phyloP scores from a whole-genome alignment of 306 rosid species.

The Medicago ruthenica region DNA sequence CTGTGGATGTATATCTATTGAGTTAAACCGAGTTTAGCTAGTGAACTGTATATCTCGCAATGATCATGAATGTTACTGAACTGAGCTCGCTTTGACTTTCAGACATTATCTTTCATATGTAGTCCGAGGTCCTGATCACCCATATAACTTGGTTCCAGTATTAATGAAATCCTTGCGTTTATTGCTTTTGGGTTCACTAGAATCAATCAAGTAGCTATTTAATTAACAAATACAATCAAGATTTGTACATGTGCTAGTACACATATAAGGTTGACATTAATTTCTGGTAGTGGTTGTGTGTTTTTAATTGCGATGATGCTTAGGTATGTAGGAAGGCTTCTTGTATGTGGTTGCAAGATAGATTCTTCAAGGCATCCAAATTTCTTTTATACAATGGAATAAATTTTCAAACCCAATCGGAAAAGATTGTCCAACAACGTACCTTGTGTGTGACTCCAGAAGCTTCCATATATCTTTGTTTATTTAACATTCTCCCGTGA shows the following conservation, averaged over 20 bases:
- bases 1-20: conserved; percentile 17
- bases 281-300: conserved; percentile 25
- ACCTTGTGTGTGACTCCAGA: neutral
- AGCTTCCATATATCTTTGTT: conserved; percentile 12
- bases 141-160: conserved; percentile 12
- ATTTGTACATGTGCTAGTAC: conserved; percentile 27
- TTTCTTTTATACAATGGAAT: neutral
- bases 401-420: neutral
- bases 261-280: conserved; percentile 23
- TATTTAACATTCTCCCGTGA: conserved; percentile 22
- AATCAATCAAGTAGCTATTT: conserved; percentile 25
- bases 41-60: conserved; percentile 15
- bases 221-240: neutral
- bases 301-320: conserved; percentile 28
- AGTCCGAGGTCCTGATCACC: conserved; percentile 17
- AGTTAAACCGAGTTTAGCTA: conserved; percentile 20
- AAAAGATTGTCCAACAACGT: neutral
- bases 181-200: conserved; percentile 13
- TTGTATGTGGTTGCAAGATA: conserved; percentile 27
- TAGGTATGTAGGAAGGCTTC: conserved; percentile 30
- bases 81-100: conserved; percentile 27
- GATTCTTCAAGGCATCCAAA: conserved; percentile 3
- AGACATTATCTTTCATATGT: neutral
- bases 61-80: conserved; percentile 21
- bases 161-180: conserved; percentile 22